phyloP scores from a whole-genome alignment of 2,329 filamentous ascomycete genomes.

The Aspergillus chevalieri region DNA sequence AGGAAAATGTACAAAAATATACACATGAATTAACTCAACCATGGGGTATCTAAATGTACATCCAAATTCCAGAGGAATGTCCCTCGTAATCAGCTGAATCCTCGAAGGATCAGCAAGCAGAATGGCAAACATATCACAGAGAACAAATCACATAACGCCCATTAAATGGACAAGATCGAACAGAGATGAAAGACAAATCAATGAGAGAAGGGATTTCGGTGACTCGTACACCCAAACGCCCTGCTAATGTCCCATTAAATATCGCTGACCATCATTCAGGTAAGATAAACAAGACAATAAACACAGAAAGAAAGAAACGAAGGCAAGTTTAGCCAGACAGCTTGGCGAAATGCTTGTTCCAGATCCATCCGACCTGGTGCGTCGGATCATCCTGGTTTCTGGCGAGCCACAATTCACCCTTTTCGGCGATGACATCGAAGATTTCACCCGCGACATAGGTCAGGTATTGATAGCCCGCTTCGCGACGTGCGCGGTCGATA shows the following conservation, averaged over 20 bases:
- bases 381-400: conserved; percentile 88
- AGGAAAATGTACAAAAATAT: too few species aligned
- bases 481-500: conserved; percentile 83
- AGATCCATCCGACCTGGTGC: conserved; percentile 88
- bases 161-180: too few species aligned
- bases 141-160: too few species aligned
- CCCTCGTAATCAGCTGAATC: neutral
- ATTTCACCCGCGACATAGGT: conserved; percentile 94
- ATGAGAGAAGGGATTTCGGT: too few species aligned
- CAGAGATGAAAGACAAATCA: too few species aligned
- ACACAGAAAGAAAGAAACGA: neutral
- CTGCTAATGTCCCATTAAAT: too few species aligned
- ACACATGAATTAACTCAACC: too few species aligned
- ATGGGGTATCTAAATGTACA: too few species aligned
- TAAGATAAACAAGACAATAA: neutral
- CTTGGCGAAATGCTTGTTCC: conserved; percentile 92
- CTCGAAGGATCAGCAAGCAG: too few species aligned
- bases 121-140: too few species aligned
- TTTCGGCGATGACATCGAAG: conserved; percentile 89
- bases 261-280: neutral
- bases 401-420: conserved; percentile 94
- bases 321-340: conserved; percentile 21
- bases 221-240: too few species aligned
- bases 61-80: too few species aligned
- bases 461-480: conserved; percentile 92